These are phyloP conservation scores for Thelephora ganbajun DNA, from an alignment of 768 basidiomycete genomes.

Conservation along the genomic window DNA sequence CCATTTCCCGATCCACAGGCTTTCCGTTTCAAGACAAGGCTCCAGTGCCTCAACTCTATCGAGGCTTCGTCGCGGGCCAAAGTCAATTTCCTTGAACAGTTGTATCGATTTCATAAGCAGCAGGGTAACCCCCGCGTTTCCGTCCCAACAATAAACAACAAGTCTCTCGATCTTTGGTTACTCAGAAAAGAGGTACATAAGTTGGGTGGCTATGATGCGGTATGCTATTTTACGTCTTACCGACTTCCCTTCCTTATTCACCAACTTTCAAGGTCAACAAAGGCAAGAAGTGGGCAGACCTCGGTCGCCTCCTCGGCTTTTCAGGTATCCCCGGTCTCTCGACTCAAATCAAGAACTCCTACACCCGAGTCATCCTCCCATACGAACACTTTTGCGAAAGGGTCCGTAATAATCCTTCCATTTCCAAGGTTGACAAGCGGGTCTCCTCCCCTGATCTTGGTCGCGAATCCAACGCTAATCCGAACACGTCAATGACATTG, in stretches of 20 bases:
- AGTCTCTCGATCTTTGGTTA: constrained; percentile 86
- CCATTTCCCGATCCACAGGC: constrained; percentile 28
- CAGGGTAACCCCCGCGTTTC: constrained; percentile 83
- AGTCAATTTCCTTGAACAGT: constrained; percentile 92
- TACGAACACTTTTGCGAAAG: constrained; percentile 84
- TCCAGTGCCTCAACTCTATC: constrained; percentile 91
- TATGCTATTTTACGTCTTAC: constrained; percentile 24
- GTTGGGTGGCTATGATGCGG: constrained; percentile 77
- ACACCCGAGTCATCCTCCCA: constrained; percentile 84
- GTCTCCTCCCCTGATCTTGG: constrained; percentile 13
- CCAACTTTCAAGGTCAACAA: constrained; percentile 51
- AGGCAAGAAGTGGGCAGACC: constrained; percentile 76
- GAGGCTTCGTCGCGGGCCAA: constrained; percentile 95
- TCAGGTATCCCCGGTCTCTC: constrained; percentile 70
- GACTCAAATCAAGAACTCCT: constrained; percentile 82
- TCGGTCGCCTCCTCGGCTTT: constrained; percentile 76
- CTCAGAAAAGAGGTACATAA: constrained; percentile 85
- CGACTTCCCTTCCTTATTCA: background rate
- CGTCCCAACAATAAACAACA: constrained; percentile 90
- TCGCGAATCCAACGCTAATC: background rate
- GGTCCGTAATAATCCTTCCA: constrained; percentile 50
- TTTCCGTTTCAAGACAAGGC: constrained; percentile 91
- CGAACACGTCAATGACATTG: background rate
- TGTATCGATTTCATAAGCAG: constrained; percentile 93
- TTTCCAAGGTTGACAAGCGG: constrained; percentile 7